Evolutionary conservation across 495 filamentous ascomycete genomes (phyloP).

Genomic region (Aspergillus baeticus): DNA sequence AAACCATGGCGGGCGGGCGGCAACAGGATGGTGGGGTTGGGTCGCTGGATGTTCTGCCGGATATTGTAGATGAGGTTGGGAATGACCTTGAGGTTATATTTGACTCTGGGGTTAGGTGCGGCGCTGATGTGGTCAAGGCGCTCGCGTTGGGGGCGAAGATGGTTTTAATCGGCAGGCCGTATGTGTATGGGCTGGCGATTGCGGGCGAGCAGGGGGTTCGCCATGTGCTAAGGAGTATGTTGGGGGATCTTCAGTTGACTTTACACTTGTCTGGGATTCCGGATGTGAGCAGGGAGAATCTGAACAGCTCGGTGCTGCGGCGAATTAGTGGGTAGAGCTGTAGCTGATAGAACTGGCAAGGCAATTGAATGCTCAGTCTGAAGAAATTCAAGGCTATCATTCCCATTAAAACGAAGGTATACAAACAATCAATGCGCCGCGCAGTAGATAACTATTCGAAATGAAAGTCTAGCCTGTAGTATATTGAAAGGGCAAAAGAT

Average conservation of each 20-base stretch:
- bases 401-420: too few relatives aligned
- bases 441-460: too few relatives aligned
- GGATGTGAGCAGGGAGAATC: not conserved
- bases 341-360: too few relatives aligned
- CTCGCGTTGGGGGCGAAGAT: constrained; percentile 82
- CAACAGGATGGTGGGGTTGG: constrained; percentile 62
- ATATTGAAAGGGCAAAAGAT: too few relatives aligned
- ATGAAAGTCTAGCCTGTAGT: too few relatives aligned
- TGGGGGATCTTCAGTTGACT: constrained; percentile 27
- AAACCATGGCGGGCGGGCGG: constrained; percentile 26
- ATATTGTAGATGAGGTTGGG: constrained; percentile 82
- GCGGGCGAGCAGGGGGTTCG: constrained; percentile 37
- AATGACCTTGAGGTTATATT: constrained; percentile 76
- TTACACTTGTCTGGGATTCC: constrained; percentile 4
- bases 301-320: not conserved
- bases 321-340: too few relatives aligned
- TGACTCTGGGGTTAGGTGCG: constrained; percentile 83
- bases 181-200: constrained; percentile 66
- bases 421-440: too few relatives aligned
- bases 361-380: too few relatives aligned
- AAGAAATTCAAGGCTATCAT: too few relatives aligned
- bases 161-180: constrained; percentile 78
- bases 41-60: constrained; percentile 78
- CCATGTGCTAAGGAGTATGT: constrained; percentile 33
- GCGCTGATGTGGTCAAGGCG: constrained; percentile 91